Base-by-base conservation (phyloP, 1,284 basidiomycete species). In the Entoloma clypeatum region DNA sequence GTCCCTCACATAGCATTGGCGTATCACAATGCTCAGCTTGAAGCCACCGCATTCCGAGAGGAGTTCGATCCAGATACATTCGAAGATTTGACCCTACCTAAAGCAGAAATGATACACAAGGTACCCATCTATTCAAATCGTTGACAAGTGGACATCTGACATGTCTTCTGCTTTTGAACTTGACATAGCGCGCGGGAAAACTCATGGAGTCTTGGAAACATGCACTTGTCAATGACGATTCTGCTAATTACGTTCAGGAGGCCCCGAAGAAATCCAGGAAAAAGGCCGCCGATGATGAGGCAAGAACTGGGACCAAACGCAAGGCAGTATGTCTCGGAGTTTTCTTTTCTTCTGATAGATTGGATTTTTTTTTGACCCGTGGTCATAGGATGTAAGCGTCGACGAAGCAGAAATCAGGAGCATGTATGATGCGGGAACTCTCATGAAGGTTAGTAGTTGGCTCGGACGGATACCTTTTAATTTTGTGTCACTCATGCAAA, bases 21-120 rank as follows among this genome's bases (percentile, higher is more conserved):
- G 7, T 90, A 82, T 54, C 92, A 96, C 60, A 92, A 95, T 59
- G 84, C 80, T 7, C 89, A 93, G 56, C 75, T 97, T 3, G 85
- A 96, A 67, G 91, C 92, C 10, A 84, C 81, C 38, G 94, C 94
- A 0, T 95, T 97, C 62, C 83, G 87, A 38, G 89, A 94, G 59
- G 79, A 92, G 50, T 91, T 79, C 52, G 83, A 93, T 56, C 70
- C 77, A 2, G 77, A 80, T 38, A 62, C 72, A 3, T 86, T 92
- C 49, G 78, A 82, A 50, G 93, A 98, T 60, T 65, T 82, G 47
- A 92, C 92, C 0, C 58, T 78, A 44, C 93, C 94, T 2, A 85
- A 87, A 53, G 72, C 82, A 37, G 77, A 79, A 30, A 74, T 77
- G 54, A 92, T 96, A 48, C 85, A 90, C 55, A 84, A 87, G 70